Percentiles rank a stretch among this genome's conserved stretches.
phyloP scores from a whole-genome alignment of 2,329 filamentous ascomycete genomes.

The Endothia cerciana region DNA sequence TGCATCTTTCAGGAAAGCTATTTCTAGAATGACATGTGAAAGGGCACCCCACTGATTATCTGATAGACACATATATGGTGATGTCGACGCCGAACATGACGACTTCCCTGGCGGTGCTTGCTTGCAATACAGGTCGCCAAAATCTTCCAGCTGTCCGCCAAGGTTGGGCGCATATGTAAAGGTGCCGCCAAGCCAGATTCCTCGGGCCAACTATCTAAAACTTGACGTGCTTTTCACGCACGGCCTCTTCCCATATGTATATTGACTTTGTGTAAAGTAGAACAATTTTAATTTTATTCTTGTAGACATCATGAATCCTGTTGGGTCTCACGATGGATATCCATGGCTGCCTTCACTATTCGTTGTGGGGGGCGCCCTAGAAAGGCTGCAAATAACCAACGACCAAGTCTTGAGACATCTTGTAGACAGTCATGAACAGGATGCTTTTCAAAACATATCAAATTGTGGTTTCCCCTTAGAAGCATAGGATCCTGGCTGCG shows the following conservation, averaged over 20 bases:
- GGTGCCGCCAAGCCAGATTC: too few species aligned
- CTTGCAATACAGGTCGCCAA: too few species aligned
- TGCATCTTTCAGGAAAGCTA: background rate
- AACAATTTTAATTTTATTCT: background rate
- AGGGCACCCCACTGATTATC: too few species aligned
- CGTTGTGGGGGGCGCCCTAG: background rate
- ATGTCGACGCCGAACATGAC: too few species aligned
- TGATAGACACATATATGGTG: too few species aligned
- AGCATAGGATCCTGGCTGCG: background rate
- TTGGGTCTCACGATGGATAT: background rate
- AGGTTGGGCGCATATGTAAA: too few species aligned
- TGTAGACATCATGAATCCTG: background rate
- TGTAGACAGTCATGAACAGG: background rate
- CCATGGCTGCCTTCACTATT: background rate
- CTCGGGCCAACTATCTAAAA: background rate
- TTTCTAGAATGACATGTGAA: too few species aligned
- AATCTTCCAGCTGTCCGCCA: too few species aligned
- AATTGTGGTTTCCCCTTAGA: background rate
- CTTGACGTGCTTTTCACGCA: background rate
- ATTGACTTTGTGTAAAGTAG: background rate
- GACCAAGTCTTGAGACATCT: background rate
- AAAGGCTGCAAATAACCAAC: background rate
- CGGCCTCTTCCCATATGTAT: background rate
- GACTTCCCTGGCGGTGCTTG: too few species aligned
- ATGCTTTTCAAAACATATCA: too few species aligned